phyloP scores from a whole-genome alignment of 2,329 filamentous ascomycete species.

The Ciborinia camelliae region DNA sequence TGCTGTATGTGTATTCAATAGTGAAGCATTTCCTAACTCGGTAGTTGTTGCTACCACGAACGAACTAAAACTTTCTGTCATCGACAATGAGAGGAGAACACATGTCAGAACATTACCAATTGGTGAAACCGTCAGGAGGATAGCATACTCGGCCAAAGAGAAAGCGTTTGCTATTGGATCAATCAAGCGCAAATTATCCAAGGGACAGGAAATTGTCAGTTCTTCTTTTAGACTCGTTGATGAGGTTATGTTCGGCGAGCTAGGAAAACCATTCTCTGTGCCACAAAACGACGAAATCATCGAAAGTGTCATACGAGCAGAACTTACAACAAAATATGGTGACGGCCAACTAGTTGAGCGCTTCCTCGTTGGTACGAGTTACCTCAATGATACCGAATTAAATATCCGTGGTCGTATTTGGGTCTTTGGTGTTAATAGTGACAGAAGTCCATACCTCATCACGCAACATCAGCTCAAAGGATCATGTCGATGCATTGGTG shows the following conservation, averaged over 20 bases:
- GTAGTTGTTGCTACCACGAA: slow-evolving; percentile 76
- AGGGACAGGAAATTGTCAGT: slow-evolving; percentile 70
- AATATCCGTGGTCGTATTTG: slow-evolving; percentile 73
- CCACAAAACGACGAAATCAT: slow-evolving; percentile 66
- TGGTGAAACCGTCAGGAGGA: slow-evolving; percentile 76
- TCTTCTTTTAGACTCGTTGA: slow-evolving; percentile 88
- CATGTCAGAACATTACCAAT: slow-evolving; percentile 80
- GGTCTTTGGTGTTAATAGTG: slow-evolving; percentile 75
- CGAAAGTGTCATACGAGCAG: slow-evolving; percentile 76
- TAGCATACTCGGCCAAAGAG: slow-evolving; percentile 77
- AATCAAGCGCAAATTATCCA: slow-evolving; percentile 67
- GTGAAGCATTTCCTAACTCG: slow-evolving; percentile 73
- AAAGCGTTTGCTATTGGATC: slow-evolving; percentile 85
- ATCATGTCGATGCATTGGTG: slow-evolving; percentile 73
- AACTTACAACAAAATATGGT: slow-evolving; percentile 60
- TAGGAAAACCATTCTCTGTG: slow-evolving; percentile 60
- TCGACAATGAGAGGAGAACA: slow-evolving; percentile 82
- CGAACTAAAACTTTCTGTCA: slow-evolving; percentile 73
- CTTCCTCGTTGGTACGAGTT: slow-evolving; percentile 89
- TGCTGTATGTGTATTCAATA: slow-evolving; percentile 77
- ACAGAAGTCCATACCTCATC: slow-evolving; percentile 70
- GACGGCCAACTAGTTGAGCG: slow-evolving; percentile 61
- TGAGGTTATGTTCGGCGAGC: slow-evolving; percentile 77
- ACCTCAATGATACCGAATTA: slow-evolving; percentile 50
- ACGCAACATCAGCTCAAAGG: slow-evolving; percentile 69